Percentiles rank a stretch among this genome's conserved stretches.
phyloP scores from a whole-genome alignment of 345 rosid species.

The Citrus australasica region DNA sequence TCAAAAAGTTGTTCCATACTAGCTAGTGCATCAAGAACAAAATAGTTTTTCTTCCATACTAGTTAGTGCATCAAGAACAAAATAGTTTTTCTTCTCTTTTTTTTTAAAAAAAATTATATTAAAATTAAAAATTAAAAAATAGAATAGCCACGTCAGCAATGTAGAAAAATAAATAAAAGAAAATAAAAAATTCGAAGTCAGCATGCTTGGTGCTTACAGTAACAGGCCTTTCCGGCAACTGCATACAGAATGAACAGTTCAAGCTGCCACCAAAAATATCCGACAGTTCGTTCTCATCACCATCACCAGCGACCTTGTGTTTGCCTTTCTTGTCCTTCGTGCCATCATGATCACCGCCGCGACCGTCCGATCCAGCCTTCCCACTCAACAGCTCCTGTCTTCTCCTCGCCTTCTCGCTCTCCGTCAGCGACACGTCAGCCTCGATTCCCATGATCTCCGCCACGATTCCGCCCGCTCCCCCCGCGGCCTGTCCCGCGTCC shows the following conservation, averaged over 20 bases:
- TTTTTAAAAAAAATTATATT: background rate
- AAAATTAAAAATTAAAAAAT: no score
- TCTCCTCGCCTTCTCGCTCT: constrained; percentile 42
- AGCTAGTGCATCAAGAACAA: background rate
- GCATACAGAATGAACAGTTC: constrained; percentile 40
- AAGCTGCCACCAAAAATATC: constrained; percentile 26
- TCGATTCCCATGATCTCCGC: constrained; percentile 42
- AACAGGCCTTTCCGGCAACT: constrained; percentile 39
- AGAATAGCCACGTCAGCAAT: background rate
- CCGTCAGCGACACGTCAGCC: constrained; percentile 37
- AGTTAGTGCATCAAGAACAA: background rate
- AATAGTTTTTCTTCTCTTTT: background rate
- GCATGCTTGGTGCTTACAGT: constrained; percentile 25
- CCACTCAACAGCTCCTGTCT: constrained; percentile 46
- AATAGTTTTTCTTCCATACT: background rate
- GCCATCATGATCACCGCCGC: background rate
- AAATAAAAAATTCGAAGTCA: background rate
- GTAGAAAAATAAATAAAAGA: background rate
- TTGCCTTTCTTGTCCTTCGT: constrained; percentile 1
- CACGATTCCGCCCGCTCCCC: constrained; percentile 6
- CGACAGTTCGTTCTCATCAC: constrained; percentile 9
- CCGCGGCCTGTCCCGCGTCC: constrained; percentile 1
- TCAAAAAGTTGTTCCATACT: background rate
- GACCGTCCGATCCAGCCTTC: constrained; percentile 6
- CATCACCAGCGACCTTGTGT: background rate